Conservation (phyloP, 2,329 filamentous ascomycete genomes). For the Exserohilum turcica region DNA sequence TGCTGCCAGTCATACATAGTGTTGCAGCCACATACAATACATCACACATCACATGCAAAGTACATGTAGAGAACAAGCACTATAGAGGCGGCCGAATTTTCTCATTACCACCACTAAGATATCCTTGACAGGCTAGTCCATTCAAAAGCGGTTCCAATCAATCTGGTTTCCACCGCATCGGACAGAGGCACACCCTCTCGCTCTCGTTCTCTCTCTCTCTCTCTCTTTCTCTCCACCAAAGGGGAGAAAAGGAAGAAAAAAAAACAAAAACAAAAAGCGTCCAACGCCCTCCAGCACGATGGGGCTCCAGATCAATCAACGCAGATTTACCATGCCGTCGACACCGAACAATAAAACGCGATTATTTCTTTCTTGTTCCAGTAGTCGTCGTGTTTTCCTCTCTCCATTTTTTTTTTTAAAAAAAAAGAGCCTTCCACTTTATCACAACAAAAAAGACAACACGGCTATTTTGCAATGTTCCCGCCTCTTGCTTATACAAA, state of each 20-base stretch:
- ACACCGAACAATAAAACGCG: background rate
- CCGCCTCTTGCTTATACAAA: no score
- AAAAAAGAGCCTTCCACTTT: conserved; percentile 1
- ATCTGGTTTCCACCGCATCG: conserved; percentile 28
- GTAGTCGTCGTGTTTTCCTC: no score
- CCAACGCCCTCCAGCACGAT: conserved; percentile 31
- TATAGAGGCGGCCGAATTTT: conserved; percentile 36
- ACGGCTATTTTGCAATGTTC: conserved; percentile 22
- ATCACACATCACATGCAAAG: conserved; percentile 9
- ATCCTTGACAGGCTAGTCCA: conserved; percentile 28
- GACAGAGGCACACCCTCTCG: conserved; percentile 11
- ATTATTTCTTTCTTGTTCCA: conserved; percentile 4
- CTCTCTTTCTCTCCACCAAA: conserved; percentile 25
- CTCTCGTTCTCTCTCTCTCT: no score
- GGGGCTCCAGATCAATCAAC: conserved; percentile 22
- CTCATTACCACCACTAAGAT: conserved; percentile 39
- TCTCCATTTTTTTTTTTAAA: background rate
- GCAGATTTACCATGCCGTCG: conserved; percentile 25
- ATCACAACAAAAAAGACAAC: conserved; percentile 12
- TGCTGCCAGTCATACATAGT: background rate
- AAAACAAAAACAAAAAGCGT: no score
- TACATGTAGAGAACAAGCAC: conserved; percentile 4
- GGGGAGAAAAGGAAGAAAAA: no score
- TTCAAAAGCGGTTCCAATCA: conserved; percentile 37
- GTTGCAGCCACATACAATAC: background rate